A percentile compares a stretch with the other conserved stretches of the same genome.
Evolutionary conservation across 164 flowering plant genomes (phyloP).

Genomic region (Vitis labrusca): DNA sequence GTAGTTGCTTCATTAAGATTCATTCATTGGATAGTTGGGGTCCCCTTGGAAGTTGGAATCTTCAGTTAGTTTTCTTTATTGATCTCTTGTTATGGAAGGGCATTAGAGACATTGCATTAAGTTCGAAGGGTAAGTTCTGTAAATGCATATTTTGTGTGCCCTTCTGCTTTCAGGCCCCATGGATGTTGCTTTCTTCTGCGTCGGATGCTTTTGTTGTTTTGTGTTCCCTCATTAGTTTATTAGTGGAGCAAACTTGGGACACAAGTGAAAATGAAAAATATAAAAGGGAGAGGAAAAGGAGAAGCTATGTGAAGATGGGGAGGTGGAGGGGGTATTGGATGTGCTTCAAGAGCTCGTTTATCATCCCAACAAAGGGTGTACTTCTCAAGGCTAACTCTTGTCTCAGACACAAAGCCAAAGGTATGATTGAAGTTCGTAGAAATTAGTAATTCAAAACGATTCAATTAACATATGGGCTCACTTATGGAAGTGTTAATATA

Average conservation of each 20-base stretch:
- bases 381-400: slow-evolving; percentile 28
- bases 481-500: too few species aligned
- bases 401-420: slow-evolving; percentile 27
- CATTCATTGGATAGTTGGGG: too few species aligned
- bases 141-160: not conserved
- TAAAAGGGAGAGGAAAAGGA: slow-evolving; percentile 1
- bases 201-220: slow-evolving; percentile 20
- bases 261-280: slow-evolving; percentile 11
- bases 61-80: not conserved
- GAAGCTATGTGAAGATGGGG: slow-evolving; percentile 22
- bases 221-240: slow-evolving; percentile 7
- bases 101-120: not conserved
- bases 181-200: slow-evolving; percentile 27
- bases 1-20: too few species aligned
- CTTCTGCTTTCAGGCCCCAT: slow-evolving; percentile 21
- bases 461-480: too few species aligned
- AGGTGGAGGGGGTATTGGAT: slow-evolving; percentile 26
- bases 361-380: slow-evolving; percentile 27
- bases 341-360: slow-evolving; percentile 33
- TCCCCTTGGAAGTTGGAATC: too few species aligned
- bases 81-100: not conserved
- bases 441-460: too few species aligned
- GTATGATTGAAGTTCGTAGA: slow-evolving; percentile 13
- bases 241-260: slow-evolving; percentile 6
- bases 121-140: not conserved